phyloP scores from a whole-genome alignment of 2,329 filamentous ascomycete species.

The Fusarium succisae region DNA sequence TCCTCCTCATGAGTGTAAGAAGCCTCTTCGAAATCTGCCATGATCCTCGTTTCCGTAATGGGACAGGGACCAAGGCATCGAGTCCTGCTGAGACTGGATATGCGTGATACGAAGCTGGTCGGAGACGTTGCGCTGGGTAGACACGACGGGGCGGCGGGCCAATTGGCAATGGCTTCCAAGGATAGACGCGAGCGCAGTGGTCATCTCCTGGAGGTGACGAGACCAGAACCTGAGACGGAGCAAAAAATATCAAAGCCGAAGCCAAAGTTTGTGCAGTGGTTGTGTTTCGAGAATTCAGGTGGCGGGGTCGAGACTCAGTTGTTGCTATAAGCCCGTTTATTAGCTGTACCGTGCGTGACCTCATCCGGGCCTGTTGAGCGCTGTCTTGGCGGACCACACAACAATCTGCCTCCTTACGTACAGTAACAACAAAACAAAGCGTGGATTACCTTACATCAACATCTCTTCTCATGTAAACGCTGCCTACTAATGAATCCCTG shows the following conservation, averaged over 20 bases:
- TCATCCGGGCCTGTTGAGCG: slow-evolving; percentile 32
- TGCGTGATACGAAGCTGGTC: slow-evolving; percentile 9
- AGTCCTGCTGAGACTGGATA: slow-evolving; percentile 36
- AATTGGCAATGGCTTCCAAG: slow-evolving; percentile 30
- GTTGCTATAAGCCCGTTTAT: slow-evolving; percentile 25
- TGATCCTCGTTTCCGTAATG: slow-evolving; percentile 49
- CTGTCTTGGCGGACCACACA: slow-evolving; percentile 33
- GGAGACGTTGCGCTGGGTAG: slow-evolving; percentile 11
- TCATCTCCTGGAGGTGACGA: slow-evolving; percentile 35
- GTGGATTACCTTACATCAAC: background rate
- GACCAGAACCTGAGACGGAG: slow-evolving; percentile 3
- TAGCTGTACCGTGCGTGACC: slow-evolving; percentile 40
- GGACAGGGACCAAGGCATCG: slow-evolving; percentile 49
- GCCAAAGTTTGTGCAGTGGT: slow-evolving; percentile 19
- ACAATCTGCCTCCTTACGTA: background rate
- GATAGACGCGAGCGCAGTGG: slow-evolving; percentile 18
- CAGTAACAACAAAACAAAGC: background rate
- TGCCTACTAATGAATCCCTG: background rate
- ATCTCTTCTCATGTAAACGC: background rate
- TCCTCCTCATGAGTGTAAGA: slow-evolving; percentile 77
- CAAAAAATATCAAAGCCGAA: slow-evolving; percentile 13
- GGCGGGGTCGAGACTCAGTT: slow-evolving; percentile 40
- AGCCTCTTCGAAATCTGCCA: slow-evolving; percentile 69
- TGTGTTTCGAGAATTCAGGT: slow-evolving; percentile 36
- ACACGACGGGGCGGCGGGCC: slow-evolving; percentile 26